Evolutionary conservation across 495 filamentous ascomycete species (phyloP).

Genomic region (Penicillium mononematosum): DNA sequence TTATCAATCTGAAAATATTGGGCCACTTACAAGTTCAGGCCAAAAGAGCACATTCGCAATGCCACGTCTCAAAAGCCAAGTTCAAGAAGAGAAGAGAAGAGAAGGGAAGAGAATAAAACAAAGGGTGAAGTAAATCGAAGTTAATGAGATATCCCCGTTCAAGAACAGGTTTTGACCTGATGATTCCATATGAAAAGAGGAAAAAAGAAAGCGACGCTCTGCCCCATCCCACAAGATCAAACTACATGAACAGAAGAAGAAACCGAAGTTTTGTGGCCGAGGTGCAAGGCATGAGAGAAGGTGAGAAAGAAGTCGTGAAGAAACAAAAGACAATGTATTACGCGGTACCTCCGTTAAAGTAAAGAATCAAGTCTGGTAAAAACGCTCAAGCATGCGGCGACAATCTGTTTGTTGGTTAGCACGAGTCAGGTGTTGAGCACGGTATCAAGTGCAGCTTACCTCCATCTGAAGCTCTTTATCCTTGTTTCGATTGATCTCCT

Average conservation of each 20-base stretch:
- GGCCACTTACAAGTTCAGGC: slow-evolving; percentile 2
- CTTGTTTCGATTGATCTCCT: slow-evolving; percentile 80
- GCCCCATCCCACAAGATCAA: slow-evolving; percentile 36
- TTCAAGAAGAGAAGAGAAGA: slow-evolving; percentile 1
- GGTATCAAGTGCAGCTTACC: slow-evolving; percentile 48
- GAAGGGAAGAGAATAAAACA: slow-evolving; percentile 16
- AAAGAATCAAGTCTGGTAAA: slow-evolving; percentile 95
- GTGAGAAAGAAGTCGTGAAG: slow-evolving; percentile 14
- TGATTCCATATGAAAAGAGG: slow-evolving; percentile 20
- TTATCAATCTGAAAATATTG: slow-evolving; percentile 5
- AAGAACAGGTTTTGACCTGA: slow-evolving; percentile 34
- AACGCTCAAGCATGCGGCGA: slow-evolving; percentile 92
- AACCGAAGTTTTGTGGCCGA: slow-evolving; percentile 19
- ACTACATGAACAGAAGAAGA: slow-evolving; percentile 38
- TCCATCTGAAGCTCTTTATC: slow-evolving; percentile 95
- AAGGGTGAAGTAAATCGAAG: slow-evolving; percentile 15
- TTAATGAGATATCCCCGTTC: slow-evolving; percentile 25
- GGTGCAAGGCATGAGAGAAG: slow-evolving; percentile 12
- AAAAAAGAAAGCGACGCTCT: slow-evolving; percentile 20
- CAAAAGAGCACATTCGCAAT: not conserved
- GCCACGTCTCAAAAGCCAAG: not conserved
- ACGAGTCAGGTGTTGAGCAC: not conserved
- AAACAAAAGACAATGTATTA: slow-evolving; percentile 28
- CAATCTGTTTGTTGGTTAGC: slow-evolving; percentile 57
- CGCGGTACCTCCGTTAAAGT: slow-evolving; percentile 54